Evolutionary conservation across 176 grass and related monocot species (phyloP).

Genomic region (Rhipidocladum racemiflorum): DNA sequence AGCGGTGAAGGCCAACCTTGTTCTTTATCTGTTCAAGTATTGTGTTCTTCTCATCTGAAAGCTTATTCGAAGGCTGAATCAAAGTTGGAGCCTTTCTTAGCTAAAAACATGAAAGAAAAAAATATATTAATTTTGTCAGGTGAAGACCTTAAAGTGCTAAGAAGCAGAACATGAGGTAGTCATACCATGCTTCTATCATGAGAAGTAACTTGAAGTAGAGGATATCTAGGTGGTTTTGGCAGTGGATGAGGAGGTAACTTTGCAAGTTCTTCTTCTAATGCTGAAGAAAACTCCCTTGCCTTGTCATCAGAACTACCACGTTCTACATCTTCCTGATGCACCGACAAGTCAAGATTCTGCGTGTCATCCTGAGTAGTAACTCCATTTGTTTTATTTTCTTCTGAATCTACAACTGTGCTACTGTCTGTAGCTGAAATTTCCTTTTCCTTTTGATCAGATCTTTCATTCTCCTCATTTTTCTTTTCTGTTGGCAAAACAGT

Average conservation of each 20-base stretch:
- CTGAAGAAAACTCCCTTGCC: conserved; percentile 23
- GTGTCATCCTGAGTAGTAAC: background rate
- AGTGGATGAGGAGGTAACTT: conserved; percentile 27
- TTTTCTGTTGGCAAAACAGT: conserved; percentile 21
- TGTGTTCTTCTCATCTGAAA: conserved; percentile 49
- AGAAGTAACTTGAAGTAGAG: conserved; percentile 59
- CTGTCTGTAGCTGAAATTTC: conserved; percentile 3
- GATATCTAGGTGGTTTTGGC: conserved; percentile 53
- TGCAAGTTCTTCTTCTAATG: conserved; percentile 43
- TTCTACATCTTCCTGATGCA: background rate
- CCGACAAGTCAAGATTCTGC: background rate
- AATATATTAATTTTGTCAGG: background rate
- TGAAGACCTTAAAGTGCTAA: conserved; percentile 2
- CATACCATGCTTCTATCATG: conserved; percentile 89
- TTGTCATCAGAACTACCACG: conserved; percentile 2
- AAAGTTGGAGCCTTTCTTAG: conserved; percentile 65
- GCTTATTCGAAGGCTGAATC: conserved; percentile 53
- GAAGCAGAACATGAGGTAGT: background rate
- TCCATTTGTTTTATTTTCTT: conserved; percentile 29
- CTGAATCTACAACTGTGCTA: conserved; percentile 17
- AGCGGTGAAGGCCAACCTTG: conserved; percentile 49
- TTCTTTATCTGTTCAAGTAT: conserved; percentile 83
- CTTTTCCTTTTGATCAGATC: conserved; percentile 1
- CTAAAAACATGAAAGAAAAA: conserved; percentile 38
- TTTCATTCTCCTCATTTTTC: background rate